These are phyloP conservation scores for Gloeostereum incarnatum DNA, from an alignment of 768 basidiomycete species.

Conservation along the genomic window DNA sequence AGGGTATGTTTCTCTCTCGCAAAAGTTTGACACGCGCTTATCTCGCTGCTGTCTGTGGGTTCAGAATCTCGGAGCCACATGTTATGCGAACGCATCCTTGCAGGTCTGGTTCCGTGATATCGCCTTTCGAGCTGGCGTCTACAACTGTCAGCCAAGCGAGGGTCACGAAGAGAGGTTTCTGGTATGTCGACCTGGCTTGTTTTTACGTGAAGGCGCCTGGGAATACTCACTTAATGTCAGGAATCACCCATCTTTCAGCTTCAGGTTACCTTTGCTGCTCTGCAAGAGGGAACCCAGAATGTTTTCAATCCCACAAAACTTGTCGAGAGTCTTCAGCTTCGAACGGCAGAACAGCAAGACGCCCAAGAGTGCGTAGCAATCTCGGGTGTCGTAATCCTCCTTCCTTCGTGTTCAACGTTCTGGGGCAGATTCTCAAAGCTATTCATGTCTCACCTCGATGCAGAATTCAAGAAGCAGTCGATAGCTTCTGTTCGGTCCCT, in stretches of 20 bases:
- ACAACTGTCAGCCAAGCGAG: conserved; percentile 55
- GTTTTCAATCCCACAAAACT: conserved; percentile 81
- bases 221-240: conserved; percentile 22
- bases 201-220: background rate
- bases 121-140: conserved; percentile 77
- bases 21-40: background rate
- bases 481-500: conserved; percentile 54
- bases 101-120: conserved; percentile 93
- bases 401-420: conserved; percentile 7
- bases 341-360: conserved; percentile 87
- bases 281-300: conserved; percentile 61
- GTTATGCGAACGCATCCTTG: conserved; percentile 92
- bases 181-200: conserved; percentile 14
- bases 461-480: conserved; percentile 79
- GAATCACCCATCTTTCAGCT: conserved; percentile 74
- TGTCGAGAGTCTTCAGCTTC: conserved; percentile 75
- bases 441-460: conserved; percentile 83
- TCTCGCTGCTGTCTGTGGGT: conserved; percentile 3
- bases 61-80: conserved; percentile 94
- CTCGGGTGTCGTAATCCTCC: background rate
- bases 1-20: conserved; percentile 35
- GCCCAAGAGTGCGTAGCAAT: conserved; percentile 73
- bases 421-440: conserved; percentile 79
- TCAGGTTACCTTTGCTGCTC: conserved; percentile 75
- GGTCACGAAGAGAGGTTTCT: conserved; percentile 34